Conservation (phyloP, 768 basidiomycete genomes). For the Clitopilus hobsonii region DNA sequence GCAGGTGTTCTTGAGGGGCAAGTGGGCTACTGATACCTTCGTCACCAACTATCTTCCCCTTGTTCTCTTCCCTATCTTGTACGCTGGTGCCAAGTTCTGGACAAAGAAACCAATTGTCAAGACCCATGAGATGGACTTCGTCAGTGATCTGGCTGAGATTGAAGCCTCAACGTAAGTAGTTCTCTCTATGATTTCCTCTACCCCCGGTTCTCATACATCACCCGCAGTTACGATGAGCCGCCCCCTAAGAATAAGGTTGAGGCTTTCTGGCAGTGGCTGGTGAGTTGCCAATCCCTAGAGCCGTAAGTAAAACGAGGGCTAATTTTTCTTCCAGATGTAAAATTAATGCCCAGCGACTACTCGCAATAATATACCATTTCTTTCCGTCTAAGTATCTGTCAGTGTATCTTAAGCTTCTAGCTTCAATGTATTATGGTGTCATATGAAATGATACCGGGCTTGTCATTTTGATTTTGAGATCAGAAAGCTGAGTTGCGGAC, state of each 20-base stretch:
- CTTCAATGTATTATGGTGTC: not conserved
- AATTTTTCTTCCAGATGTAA: not conserved
- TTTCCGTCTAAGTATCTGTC: not conserved
- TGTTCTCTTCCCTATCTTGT: conserved; percentile 72
- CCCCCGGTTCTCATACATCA: too few species aligned
- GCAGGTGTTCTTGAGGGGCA: conserved; percentile 34
- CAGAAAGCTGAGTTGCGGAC: not conserved
- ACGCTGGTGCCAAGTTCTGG: conserved; percentile 51
- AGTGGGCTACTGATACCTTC: conserved; percentile 57
- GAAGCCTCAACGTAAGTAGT: conserved; percentile 55
- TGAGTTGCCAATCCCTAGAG: conserved; percentile 37
- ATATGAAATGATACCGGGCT: not conserved
- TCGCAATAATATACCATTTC: not conserved
- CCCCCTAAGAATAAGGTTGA: conserved; percentile 65
- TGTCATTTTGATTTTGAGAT: conserved; percentile 10
- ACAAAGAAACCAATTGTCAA: conserved; percentile 41
- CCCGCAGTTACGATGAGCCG: conserved; percentile 54
- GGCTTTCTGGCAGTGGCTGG: conserved; percentile 77
- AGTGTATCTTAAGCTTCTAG: not conserved
- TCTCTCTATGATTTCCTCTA: too few species aligned
- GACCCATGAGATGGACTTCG: conserved; percentile 80
- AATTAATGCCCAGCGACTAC: not conserved
- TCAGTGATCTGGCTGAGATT: conserved; percentile 62
- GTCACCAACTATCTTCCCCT: conserved; percentile 81
- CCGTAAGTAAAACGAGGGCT: not conserved